These are phyloP conservation scores for Xylaria sp. DNA, from an alignment of 2,329 filamentous ascomycete genomes.

Conservation along the genomic window DNA sequence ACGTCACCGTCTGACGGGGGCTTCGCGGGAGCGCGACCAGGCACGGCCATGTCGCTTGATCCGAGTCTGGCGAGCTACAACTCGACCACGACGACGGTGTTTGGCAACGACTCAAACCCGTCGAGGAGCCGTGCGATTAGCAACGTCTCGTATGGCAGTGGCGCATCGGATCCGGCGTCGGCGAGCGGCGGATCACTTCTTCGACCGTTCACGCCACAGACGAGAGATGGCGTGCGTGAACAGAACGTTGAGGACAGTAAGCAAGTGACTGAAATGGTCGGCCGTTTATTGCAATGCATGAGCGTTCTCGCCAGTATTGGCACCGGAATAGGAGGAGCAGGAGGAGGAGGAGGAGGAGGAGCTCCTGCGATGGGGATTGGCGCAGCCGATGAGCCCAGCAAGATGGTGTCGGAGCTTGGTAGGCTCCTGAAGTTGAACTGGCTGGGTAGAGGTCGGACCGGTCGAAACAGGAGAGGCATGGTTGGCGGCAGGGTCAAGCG, in stretches of 20 bases:
- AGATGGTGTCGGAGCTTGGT: conserved; percentile 83
- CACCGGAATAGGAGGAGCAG: conserved; percentile 68
- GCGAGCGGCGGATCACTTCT: conserved; percentile 56
- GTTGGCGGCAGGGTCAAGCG: conserved; percentile 74
- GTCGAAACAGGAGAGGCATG: conserved; percentile 88
- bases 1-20: conserved; percentile 57
- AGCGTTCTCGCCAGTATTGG: conserved; percentile 85
- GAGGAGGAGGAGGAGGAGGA: conserved; percentile 74
- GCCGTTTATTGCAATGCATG: conserved; percentile 95
- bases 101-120: conserved; percentile 70
- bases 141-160: conserved; percentile 78
- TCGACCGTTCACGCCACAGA: conserved; percentile 64
- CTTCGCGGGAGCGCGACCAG: conserved; percentile 61
- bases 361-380: conserved; percentile 37
- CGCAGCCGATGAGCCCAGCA: conserved; percentile 76
- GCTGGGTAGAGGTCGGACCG: conserved; percentile 89
- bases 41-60: conserved; percentile 80
- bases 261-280: conserved; percentile 92
- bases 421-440: conserved; percentile 95
- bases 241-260: conserved; percentile 75
- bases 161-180: conserved; percentile 54
- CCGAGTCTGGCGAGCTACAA: conserved; percentile 82
- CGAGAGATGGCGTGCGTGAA: conserved; percentile 58
- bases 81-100: conserved; percentile 80
- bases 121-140: conserved; percentile 82